Evolutionary conservation across 768 basidiomycete genomes (phyloP).

Genomic region (Panellus pusillus): DNA sequence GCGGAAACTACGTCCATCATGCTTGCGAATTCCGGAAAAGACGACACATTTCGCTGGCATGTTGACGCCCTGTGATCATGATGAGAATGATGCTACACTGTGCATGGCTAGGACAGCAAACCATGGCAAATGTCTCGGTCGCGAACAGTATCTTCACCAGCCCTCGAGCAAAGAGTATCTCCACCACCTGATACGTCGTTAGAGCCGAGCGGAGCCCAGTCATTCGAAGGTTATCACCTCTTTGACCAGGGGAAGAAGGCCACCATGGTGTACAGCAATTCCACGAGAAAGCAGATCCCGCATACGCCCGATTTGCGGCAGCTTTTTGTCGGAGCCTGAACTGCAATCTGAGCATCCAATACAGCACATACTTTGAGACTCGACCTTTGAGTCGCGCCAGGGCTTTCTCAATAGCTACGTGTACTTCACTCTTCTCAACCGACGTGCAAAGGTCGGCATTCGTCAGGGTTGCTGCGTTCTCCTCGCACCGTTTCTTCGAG

Average conservation of each 20-base stretch:
- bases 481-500: conserved; percentile 96
- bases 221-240: conserved; percentile 51
- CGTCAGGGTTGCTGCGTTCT: conserved; percentile 87
- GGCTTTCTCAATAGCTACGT: conserved; percentile 91
- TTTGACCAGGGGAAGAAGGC: conserved; percentile 94
- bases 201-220: conserved; percentile 9
- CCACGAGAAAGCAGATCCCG: conserved; percentile 86
- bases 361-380: conserved; percentile 10
- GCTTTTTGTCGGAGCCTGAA: conserved; percentile 82
- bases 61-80: conserved; percentile 79
- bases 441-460: conserved; percentile 87
- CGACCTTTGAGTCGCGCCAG: conserved; percentile 86
- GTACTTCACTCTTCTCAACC: conserved; percentile 95
- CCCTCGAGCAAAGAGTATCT: conserved; percentile 93
- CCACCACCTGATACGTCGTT: conserved; percentile 68
- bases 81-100: not conserved
- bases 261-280: conserved; percentile 97
- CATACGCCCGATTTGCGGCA: conserved; percentile 93
- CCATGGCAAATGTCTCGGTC: conserved; percentile 99
- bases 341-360: conserved; percentile 1
- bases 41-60: conserved; percentile 99
- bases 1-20: conserved; percentile 91
- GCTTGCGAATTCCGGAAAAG: conserved; percentile 92
- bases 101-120: conserved; percentile 32
- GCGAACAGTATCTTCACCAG: conserved; percentile 96